Evolutionary conservation across 768 basidiomycete species (phyloP).

Genomic region (Leucocoprinus sp.): DNA sequence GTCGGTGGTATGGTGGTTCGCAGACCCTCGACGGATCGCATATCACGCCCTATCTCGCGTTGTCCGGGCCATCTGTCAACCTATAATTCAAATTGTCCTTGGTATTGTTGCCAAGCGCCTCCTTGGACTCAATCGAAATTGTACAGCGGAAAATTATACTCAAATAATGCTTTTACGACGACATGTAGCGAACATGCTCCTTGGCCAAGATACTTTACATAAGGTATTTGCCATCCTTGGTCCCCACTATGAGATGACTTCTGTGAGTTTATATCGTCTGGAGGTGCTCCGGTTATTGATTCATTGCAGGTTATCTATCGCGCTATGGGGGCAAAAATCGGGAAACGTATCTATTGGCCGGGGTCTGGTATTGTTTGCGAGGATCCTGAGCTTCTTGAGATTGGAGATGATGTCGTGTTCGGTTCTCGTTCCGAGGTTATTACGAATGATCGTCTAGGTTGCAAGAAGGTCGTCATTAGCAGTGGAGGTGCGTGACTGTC

Average conservation of each 20-base stretch:
- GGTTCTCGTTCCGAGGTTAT: conserved; percentile 37
- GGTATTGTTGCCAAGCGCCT: conserved; percentile 33
- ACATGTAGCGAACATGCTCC: conserved; percentile 29
- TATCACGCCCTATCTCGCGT: conserved; percentile 33
- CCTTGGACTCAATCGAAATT: conserved; percentile 30
- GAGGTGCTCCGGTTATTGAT: neutral
- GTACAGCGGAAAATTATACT: conserved; percentile 17
- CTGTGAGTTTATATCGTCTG: conserved; percentile 19
- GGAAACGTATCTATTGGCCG: conserved; percentile 40
- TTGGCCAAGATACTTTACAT: conserved; percentile 28
- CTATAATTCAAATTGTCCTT: conserved; percentile 29
- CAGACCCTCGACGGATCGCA: conserved; percentile 28
- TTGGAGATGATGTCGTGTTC: conserved; percentile 42
- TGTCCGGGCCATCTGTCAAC: conserved; percentile 27
- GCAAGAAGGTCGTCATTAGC: conserved; percentile 31
- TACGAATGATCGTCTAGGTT: conserved; percentile 34
- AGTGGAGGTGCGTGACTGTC: conserved; percentile 23
- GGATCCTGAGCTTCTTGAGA: conserved; percentile 40
- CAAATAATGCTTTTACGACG: conserved; percentile 26
- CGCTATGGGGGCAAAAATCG: conserved; percentile 45
- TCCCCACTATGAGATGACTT: conserved; percentile 37
- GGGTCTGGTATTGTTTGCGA: conserved; percentile 36
- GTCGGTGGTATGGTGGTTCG: conserved; percentile 36
- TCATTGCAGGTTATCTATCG: conserved; percentile 27
- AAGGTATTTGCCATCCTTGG: conserved; percentile 35